Conservation (phyloP, 495 filamentous ascomycete species). For the Pseudotulostoma volvatum region DNA sequence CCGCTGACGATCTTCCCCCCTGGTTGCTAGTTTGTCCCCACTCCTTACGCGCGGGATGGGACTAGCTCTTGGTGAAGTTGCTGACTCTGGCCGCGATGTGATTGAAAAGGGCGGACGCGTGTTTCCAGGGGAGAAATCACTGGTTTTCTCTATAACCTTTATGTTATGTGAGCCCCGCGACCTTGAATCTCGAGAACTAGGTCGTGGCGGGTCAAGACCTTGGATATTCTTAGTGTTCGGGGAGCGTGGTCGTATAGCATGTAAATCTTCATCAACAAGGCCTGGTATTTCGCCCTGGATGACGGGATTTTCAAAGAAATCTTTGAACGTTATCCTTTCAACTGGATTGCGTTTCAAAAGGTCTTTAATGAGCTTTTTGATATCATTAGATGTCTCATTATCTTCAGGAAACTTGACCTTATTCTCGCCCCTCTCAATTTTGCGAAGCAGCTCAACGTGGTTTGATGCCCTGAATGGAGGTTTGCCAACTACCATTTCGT, state of each 20-base stretch:
- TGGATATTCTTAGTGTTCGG: conserved; percentile 7
- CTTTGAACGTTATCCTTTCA: conserved; percentile 65
- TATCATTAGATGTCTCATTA: conserved; percentile 47
- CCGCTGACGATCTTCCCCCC: conserved; percentile 14
- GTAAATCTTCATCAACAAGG: conserved; percentile 57
- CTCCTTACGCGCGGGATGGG: conserved; percentile 26
- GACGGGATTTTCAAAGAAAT: conserved; percentile 62
- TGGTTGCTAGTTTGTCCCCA: conserved; percentile 19
- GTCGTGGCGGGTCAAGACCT: conserved; percentile 4
- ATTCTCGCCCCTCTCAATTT: conserved; percentile 76
- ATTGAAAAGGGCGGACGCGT: conserved; percentile 11
- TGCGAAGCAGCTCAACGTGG: conserved; percentile 82
- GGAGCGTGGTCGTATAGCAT: conserved; percentile 13
- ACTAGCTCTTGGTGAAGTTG: conserved; percentile 20
- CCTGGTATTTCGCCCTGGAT: conserved; percentile 70
- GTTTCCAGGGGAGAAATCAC: neutral
- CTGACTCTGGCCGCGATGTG: conserved; percentile 17
- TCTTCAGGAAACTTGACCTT: conserved; percentile 68
- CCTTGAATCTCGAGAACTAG: conserved; percentile 14
- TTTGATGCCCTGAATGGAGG: conserved; percentile 87
- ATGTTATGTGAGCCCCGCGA: neutral
- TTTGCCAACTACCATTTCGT: conserved; percentile 82
- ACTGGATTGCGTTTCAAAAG: conserved; percentile 74
- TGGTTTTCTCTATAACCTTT: conserved; percentile 1
- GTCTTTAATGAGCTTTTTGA: conserved; percentile 66